Evolutionary conservation across 2,329 filamentous ascomycete genomes (phyloP), one percentile per base, ranked within the genome.

Genomic region (Cladobotryum mycophilum): DNA sequence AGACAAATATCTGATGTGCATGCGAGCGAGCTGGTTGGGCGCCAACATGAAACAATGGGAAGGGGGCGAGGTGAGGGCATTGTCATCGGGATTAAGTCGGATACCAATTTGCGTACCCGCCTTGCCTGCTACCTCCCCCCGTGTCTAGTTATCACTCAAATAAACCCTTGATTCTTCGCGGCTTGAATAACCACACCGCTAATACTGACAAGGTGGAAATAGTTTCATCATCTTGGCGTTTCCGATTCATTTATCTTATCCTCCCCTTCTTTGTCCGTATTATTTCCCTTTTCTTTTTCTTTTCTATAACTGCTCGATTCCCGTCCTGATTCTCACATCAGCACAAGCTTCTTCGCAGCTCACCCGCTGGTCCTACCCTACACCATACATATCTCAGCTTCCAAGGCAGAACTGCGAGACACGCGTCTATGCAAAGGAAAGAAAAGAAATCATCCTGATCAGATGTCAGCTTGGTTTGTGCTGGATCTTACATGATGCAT

Each of bases 1-100:
- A 47, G 30, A 30, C 14, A 15, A 17, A 15, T 22, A 30, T 30
- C 14, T 41, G 41, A 38, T 17, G 17, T 41, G 48, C 11, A 37
- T 35, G 37, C 20, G 18, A 45, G 22, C 36, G 11, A 46, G 20
- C 46, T 30, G 49, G 45, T 47, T 44, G 41, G 51, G 40, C 37
- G 41, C 53, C 52, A 56, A 30, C 25, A 30, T 61, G 58, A 53
- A 61, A 64, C 61, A 62, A 59, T 57, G 50, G 49, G 41, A 56
- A 54, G 42, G 45, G 53, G 55, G 52, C 49, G 53, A 41, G 44
- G 52, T 51, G 53, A 41, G 44, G 48, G 53, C 49, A 49, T 54
- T 56, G 56, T 61, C 37, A 48, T 53, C 55, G 56, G 59, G 22
- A 53, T 53, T 60, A 62, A 47, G 38, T 59, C 58, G 55, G 57